Conservation (phyloP, 164 flowering plant genomes). For the Vitis cinerea region DNA sequence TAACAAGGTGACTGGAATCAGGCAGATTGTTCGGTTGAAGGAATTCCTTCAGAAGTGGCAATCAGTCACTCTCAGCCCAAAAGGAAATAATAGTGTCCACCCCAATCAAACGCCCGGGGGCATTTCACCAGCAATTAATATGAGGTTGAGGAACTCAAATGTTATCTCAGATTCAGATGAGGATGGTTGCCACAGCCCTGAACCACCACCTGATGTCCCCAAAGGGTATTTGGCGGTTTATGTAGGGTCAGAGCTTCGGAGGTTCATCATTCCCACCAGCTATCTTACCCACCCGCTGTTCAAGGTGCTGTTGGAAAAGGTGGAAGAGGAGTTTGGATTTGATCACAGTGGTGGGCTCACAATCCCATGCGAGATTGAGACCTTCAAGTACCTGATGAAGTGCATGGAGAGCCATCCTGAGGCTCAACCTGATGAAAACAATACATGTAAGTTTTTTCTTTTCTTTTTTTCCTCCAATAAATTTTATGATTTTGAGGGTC, state of each 20-base stretch:
- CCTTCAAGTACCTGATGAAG: slow-evolving; percentile 79
- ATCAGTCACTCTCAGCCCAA: slow-evolving; percentile 42
- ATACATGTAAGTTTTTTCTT: slow-evolving; percentile 14
- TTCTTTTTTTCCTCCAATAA: background rate
- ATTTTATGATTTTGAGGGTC: background rate
- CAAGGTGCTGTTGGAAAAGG: slow-evolving; percentile 76
- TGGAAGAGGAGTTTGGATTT: slow-evolving; percentile 90
- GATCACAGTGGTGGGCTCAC: slow-evolving; percentile 78
- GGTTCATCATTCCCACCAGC: slow-evolving; percentile 85
- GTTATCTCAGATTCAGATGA: slow-evolving; percentile 70
- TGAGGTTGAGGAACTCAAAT: slow-evolving; percentile 34
- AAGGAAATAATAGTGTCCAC: slow-evolving; percentile 1
- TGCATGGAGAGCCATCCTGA: slow-evolving; percentile 58
- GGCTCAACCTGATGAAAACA: slow-evolving; percentile 17
- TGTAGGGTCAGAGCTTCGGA: slow-evolving; percentile 86
- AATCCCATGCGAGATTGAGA: slow-evolving; percentile 88
- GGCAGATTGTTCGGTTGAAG: slow-evolving; percentile 79
- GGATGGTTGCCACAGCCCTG: slow-evolving; percentile 70
- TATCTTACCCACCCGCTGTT: slow-evolving; percentile 70
- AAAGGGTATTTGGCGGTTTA: slow-evolving; percentile 89
- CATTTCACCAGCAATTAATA: slow-evolving; percentile 53
- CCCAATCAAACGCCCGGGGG: slow-evolving; percentile 23
- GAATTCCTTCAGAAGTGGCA: slow-evolving; percentile 83
- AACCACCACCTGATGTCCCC: slow-evolving; percentile 70
- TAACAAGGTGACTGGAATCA: slow-evolving; percentile 59